phyloP scores from a whole-genome alignment of 345 rosid genomes.

The Camelina neglecta region DNA sequence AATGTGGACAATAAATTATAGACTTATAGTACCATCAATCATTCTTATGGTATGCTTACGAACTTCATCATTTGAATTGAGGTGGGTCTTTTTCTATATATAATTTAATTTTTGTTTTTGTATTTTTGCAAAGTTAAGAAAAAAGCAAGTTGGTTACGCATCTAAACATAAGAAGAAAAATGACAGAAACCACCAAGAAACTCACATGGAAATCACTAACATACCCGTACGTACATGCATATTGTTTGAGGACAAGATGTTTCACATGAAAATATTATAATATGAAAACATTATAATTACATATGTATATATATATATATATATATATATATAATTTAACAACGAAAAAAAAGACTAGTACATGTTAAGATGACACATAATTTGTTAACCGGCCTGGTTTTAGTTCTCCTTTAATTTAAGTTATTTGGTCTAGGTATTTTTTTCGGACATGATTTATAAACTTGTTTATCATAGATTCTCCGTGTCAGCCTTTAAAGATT shows the following conservation, averaged over 20 bases:
- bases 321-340: too few relatives aligned
- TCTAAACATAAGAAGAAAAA: not conserved
- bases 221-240: not conserved
- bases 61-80: not conserved
- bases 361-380: not conserved
- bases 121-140: constrained; percentile 22
- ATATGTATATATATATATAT: not conserved
- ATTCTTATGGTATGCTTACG: constrained; percentile 8
- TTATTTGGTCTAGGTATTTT: not conserved
- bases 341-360: too few relatives aligned
- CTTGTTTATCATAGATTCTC: not conserved
- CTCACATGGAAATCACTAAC: constrained; percentile 34
- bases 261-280: not conserved
- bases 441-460: not conserved
- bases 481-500: not conserved
- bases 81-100: not conserved
- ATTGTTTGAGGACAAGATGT: constrained; percentile 11
- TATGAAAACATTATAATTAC: too few relatives aligned
- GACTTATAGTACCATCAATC: not conserved
- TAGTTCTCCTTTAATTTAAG: not conserved
- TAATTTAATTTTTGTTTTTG: not conserved
- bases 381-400: not conserved
- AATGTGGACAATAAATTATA: not conserved
- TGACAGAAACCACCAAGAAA: constrained; percentile 30
- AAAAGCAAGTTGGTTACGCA: constrained; percentile 36